A percentile compares a stretch with the other conserved stretches of the same genome.
Evolutionary conservation across 2,329 filamentous ascomycete species (phyloP).

Genomic region (Fusarium coicis): DNA sequence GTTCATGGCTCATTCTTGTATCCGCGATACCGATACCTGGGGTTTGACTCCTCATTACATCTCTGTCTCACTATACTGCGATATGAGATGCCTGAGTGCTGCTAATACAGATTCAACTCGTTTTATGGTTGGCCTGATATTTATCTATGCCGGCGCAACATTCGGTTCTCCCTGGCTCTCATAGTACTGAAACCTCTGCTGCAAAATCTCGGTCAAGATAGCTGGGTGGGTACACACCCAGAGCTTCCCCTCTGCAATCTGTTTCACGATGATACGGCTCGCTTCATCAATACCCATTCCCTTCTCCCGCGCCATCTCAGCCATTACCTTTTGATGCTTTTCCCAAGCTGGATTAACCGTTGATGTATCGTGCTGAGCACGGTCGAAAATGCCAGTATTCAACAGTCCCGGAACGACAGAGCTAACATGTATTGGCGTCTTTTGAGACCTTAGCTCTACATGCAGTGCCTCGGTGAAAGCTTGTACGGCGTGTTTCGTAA

Average conservation of each 20-base stretch:
- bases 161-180: background rate
- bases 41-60: too few relatives aligned
- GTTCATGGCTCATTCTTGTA: too few relatives aligned
- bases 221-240: background rate
- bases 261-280: background rate
- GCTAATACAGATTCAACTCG: too few relatives aligned
- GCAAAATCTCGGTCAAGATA: background rate
- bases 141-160: rapidly evolving
- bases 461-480: background rate
- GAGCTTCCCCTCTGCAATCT: background rate
- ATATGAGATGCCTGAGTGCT: too few relatives aligned
- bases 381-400: background rate
- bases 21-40: too few relatives aligned
- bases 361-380: background rate
- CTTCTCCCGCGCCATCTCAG: background rate
- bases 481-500: background rate
- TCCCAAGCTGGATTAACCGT: background rate
- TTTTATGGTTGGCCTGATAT: too few relatives aligned
- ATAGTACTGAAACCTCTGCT: background rate
- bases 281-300: background rate
- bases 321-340: background rate
- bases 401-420: background rate
- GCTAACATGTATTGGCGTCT: background rate
- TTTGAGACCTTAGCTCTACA: background rate
- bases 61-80: too few relatives aligned